Evolutionary conservation across 176 grass and related monocot species (phyloP), one percentile per base, ranked within the genome.

Genomic region (Oryza punctata): DNA sequence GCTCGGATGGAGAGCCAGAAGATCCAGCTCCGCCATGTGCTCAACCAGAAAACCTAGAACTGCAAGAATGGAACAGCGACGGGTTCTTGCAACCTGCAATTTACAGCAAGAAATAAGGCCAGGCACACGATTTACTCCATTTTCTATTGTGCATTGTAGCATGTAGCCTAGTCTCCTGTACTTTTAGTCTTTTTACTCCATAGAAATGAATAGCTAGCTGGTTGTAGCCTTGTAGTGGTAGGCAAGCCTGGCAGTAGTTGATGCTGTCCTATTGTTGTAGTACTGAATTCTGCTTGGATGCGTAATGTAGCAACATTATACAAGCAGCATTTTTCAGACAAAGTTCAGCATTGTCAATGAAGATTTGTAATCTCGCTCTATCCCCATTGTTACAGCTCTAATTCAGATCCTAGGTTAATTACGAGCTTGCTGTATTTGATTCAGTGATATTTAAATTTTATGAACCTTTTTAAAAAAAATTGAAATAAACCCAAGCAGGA

Each of bases 1-100:
- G 89, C 92, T 37, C 94, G 89, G 63, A 95, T 91, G 92, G 95
- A 98, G 77, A 95, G 72, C 54, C 90, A 93, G 79, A 93, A 95
- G 68, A 85, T 95, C 64, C 92, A 98, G 85, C 60, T 95, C 19
- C 81, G 91, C 4, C 92, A 93, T 66, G 88, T 98, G 61, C 92
- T 98, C 73, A 87, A 87, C 81, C 95, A 95, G 78, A 93, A 91
- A 63, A 84, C 88, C 71, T 98, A 89, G 77, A 65, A n/a, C 59
- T 65, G 81, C 26, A 35, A 35, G 33, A 30, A 71, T 7, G n/a
- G 67, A 71, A 21, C 33, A 81, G 49, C 24, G 16, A 16, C 47
- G 40, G 38, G 49, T 14, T 5, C 66, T 29, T 43, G 11, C 24
- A 71, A 14, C 30, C 35, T 25, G 11, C 65, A 78, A n/a, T 67